Evolutionary conservation across 1,284 basidiomycete genomes (phyloP).

Genomic region (Malassezia nana): DNA sequence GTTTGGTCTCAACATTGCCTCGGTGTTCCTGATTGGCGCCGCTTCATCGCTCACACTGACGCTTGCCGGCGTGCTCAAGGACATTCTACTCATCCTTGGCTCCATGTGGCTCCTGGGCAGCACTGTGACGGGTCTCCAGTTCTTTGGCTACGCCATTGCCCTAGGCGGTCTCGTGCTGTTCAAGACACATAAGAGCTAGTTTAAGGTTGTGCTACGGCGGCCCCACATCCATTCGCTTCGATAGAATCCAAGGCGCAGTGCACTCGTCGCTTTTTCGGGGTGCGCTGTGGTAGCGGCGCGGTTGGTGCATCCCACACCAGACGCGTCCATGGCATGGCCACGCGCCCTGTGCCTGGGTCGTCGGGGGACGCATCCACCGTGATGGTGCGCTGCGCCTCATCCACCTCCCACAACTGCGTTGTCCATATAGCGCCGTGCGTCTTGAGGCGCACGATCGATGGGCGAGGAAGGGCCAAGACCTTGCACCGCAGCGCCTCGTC

Average conservation of each 20-base stretch:
- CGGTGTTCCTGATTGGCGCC: constrained; percentile 84
- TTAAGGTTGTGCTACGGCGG: not conserved
- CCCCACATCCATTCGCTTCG: not conserved
- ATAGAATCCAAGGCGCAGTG: not conserved
- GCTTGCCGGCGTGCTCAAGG: constrained; percentile 84
- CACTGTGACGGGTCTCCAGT: constrained; percentile 68
- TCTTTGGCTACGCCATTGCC: constrained; percentile 77
- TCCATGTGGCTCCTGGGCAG: constrained; percentile 75
- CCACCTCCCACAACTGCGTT: constrained; percentile 1
- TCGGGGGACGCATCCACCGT: not conserved
- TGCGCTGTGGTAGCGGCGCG: not conserved
- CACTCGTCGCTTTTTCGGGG: constrained; percentile 1
- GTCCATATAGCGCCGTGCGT: constrained; percentile 26
- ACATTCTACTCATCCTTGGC: constrained; percentile 83
- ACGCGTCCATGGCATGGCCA: not conserved
- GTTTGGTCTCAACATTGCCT: constrained; percentile 81
- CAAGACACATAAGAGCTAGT: constrained; percentile 62
- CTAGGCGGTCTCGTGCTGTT: constrained; percentile 69
- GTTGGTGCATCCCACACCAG: not conserved
- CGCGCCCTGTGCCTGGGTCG: not conserved
- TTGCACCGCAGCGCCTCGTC: constrained; percentile 23
- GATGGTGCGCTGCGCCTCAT: not conserved
- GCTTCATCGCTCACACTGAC: constrained; percentile 81
- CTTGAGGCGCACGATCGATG: constrained; percentile 25
- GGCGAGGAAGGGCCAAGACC: constrained; percentile 19